Percentiles rank a stretch among this genome's conserved stretches.
Conservation (phyloP, 306 rosid species). For the Crotalaria pallida region DNA sequence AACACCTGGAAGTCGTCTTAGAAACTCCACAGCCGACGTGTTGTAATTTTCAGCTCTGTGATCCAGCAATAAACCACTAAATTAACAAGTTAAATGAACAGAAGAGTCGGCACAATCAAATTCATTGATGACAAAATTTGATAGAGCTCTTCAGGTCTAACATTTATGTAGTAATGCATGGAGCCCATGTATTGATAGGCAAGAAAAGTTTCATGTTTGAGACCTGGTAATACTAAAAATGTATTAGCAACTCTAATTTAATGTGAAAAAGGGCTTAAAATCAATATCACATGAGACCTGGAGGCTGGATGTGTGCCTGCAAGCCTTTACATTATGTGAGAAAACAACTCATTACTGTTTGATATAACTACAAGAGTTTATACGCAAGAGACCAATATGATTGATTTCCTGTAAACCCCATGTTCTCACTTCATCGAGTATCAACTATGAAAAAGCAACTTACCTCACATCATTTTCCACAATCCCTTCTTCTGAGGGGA, state of each 20-base stretch:
- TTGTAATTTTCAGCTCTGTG: constrained; percentile 92
- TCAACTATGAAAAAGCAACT: constrained; percentile 13
- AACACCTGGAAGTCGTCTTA: constrained; percentile 92
- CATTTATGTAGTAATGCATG: background rate
- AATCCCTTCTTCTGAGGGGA: constrained; percentile 91
- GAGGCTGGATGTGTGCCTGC: background rate
- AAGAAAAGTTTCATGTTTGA: background rate
- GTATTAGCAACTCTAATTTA: background rate
- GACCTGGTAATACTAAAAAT: background rate
- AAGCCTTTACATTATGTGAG: background rate
- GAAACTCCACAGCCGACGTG: constrained; percentile 86
- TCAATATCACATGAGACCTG: background rate
- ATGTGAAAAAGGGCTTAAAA: background rate
- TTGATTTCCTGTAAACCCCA: background rate
- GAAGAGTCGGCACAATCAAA: background rate
- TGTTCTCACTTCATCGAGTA: constrained; percentile 17
- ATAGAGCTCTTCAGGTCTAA: background rate
- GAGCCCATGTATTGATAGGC: background rate
- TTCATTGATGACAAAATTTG: background rate
- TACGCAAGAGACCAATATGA: background rate
- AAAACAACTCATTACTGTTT: constrained; percentile 6
- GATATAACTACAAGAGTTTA: background rate
- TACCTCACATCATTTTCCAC: constrained; percentile 90
- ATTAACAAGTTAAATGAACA: background rate
- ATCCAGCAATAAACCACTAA: constrained; percentile 11